Base-by-base conservation (phyloP, 805 yeast species). In the Yamadazyma kitorensis region DNA sequence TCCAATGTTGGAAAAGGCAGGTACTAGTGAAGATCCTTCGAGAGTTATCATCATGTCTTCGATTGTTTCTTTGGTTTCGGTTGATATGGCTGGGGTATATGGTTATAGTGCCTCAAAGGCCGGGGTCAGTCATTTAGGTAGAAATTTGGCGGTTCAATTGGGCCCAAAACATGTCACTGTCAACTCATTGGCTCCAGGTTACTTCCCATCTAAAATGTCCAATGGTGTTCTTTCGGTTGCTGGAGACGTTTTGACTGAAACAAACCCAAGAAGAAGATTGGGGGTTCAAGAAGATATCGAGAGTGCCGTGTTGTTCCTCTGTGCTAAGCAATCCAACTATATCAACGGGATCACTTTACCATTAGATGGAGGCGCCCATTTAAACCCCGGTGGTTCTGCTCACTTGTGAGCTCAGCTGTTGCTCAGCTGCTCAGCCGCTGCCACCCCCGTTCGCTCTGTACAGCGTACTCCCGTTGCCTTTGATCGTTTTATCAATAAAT, bases 61-160 rank as follows among this genome's bases (percentile, higher is more conserved):
- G 2, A 70, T 80, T 20, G 79, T 82, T 1, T 81, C 82, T 1
- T 21, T 72, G 16, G 53, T 70, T 14, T 57, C 70, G 12, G 43
- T 61, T 12, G 62, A 57, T 17, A 40, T 45, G 4, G 74, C 69
- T 4, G 84, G 83, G 10, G 72, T 82, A 6, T 83, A 77, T 48
- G 89, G 89, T 5, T 82, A 82, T 56, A 51, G 72, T 27, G 83
- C 88, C 12, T 80, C 88, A 26, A 82, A 82, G 55, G 85, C 88
- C 3, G 89, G 85, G 27, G 79, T 83, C 4, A 72, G 78, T 37
- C 89, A 82, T 52, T 50, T 82, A 55, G 80, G 82, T 19, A 77
- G 75, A 55, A 58, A 69, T 38, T 68, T 82, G 46, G 84, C 89
- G 2, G 55, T 73, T 25, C 82, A 79, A 50, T 66, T 83, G 47